Evolutionary conservation across 805 yeast genomes (phyloP), one percentile per base, ranked within the genome.

Genomic region (Yamadazyma akitaensis): DNA sequence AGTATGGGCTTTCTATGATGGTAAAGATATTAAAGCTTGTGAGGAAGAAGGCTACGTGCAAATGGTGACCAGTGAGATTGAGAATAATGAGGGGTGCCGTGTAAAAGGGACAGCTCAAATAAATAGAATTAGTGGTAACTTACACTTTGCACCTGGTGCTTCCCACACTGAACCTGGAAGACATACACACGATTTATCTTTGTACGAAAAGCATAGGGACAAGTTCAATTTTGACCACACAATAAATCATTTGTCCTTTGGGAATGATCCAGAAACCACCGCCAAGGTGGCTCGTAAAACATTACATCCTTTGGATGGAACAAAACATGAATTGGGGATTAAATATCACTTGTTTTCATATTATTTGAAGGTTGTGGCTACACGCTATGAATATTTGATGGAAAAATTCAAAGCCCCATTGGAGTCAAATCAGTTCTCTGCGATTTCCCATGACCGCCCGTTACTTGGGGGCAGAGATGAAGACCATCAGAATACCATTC

Each of bases 101-200:
- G 75, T 94, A 35, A 76, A 77, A 51, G 99, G 99, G 26, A 73
- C 77, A 18, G 84, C 95, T 6, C 72, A 80, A 55, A 80, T 94
- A 59, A 88, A 88, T 65, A 81, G 96, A 67, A 85, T 94, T 37
- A 83, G 85, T 18, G 99, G 99, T 40, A 86, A 88, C 59, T 68
- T 94, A 52, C 98, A 94, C 70, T 90, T 94, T 75, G 97, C 97
- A 1, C 98, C 99, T 3, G 99, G 99, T 35, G 81, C 85, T 21
- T 82, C 95, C 1, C 75, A 73, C 57, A 78, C 83, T 34, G 64
- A 67, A 47, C 65, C 68, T 9, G 81, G 80, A 14, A 75, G 76
- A 42, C 99, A 94, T 63, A 75, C 80, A 49, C 99, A 94, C 68
- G 99, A 94, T 61, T 65, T 86, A 45, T 85, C 96, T 7, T 72